A percentile compares a stretch with the other conserved stretches of the same genome.
Evolutionary conservation across 805 yeast genomes (phyloP).

Genomic region (Kuraishia capsulata): DNA sequence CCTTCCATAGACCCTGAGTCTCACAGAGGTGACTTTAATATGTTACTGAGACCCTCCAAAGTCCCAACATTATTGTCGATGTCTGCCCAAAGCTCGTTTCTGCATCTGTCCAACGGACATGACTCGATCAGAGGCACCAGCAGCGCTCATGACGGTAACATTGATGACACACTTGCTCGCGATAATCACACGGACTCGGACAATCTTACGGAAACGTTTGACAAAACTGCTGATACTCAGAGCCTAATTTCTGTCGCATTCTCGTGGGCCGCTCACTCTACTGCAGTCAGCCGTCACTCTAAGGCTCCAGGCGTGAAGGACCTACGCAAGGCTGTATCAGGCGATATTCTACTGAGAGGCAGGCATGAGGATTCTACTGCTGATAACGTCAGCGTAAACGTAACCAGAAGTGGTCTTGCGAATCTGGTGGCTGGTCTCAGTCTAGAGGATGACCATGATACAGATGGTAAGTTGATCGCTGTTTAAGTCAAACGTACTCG

Average conservation of each 20-base stretch:
- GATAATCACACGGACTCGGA: not conserved
- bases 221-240: not conserved
- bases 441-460: not conserved
- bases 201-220: not conserved
- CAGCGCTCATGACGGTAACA: not conserved
- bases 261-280: not conserved
- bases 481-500: too few relatives aligned
- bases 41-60: not conserved
- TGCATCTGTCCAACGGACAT: conserved; percentile 1
- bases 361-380: too few relatives aligned
- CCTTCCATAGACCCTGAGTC: not conserved
- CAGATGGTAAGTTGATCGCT: too few relatives aligned
- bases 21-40: not conserved
- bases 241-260: conserved; percentile 1
- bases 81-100: conserved; percentile 2
- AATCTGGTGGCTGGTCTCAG: not conserved
- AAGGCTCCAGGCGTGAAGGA: conserved; percentile 27
- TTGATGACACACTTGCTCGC: not conserved
- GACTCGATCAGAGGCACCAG: not conserved
- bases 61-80: not conserved
- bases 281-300: conserved; percentile 6
- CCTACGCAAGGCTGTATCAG: conserved; percentile 21
- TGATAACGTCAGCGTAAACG: not conserved
- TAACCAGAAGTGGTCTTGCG: not conserved
- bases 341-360: conserved; percentile 3